These are phyloP conservation scores for Auricularia heimuer DNA, from an alignment of 768 basidiomycete genomes.

Conservation along the genomic window DNA sequence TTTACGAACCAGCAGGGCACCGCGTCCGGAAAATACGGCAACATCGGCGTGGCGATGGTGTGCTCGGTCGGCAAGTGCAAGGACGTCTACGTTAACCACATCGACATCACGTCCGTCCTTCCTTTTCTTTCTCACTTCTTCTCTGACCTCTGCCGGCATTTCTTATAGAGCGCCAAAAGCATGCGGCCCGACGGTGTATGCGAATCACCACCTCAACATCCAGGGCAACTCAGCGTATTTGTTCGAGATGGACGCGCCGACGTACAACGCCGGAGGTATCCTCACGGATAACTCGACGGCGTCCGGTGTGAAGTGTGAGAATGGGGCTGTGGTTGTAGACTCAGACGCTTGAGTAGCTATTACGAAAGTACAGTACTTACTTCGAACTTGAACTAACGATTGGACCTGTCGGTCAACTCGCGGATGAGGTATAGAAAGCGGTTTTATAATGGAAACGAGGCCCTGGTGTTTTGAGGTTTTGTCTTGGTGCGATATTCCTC, in stretches of 20 bases:
- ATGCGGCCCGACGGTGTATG: neutral
- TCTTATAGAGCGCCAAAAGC: neutral
- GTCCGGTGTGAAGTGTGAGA: neutral
- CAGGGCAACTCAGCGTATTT: neutral
- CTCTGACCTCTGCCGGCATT: neutral
- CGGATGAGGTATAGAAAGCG: too few species aligned
- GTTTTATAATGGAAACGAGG: too few species aligned
- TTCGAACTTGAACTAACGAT: too few species aligned
- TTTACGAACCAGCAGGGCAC: neutral
- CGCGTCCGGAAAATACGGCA: neutral
- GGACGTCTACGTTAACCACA: conserved; percentile 36
- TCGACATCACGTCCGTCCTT: conserved; percentile 34
- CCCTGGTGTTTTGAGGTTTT: too few species aligned
- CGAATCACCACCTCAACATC: neutral
- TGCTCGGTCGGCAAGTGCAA: conserved; percentile 22
- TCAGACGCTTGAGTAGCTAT: neutral
- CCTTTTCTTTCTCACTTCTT: neutral
- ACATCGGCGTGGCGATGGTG: neutral
- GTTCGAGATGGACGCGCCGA: neutral
- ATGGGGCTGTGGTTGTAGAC: neutral
- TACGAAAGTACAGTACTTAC: too few species aligned
- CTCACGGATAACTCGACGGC: neutral
- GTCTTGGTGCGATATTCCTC: too few species aligned
- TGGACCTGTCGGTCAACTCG: too few species aligned
- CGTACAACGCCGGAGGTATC: neutral